These are phyloP conservation scores for Amanita rubescens DNA, from an alignment of 768 basidiomycete species.

Conservation along the genomic window DNA sequence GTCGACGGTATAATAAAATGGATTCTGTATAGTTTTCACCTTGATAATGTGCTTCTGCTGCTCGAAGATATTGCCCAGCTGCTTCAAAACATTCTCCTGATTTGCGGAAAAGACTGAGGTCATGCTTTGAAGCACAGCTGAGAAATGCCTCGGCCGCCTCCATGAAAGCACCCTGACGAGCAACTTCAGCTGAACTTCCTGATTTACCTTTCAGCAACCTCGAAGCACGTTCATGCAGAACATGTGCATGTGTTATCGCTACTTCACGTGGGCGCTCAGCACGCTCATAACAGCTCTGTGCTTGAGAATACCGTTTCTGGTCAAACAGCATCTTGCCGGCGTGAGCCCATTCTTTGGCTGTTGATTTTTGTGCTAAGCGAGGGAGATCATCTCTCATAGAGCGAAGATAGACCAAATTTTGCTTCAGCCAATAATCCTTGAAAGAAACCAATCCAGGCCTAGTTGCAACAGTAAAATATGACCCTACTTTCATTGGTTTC, in stretches of 20 bases:
- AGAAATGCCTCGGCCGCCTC: conserved; percentile 45
- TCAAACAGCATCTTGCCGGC: conserved; percentile 29
- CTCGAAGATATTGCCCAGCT: conserved; percentile 30
- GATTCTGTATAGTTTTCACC: conserved; percentile 37
- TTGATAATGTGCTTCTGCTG: conserved; percentile 35
- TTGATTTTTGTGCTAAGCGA: conserved; percentile 47
- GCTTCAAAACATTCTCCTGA: conserved; percentile 42
- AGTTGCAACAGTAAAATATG: not conserved
- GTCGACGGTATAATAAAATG: conserved; percentile 41
- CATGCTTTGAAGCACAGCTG: conserved; percentile 22
- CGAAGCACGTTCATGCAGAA: conserved; percentile 44
- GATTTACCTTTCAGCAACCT: conserved; percentile 16
- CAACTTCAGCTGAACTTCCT: conserved; percentile 13
- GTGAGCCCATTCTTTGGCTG: conserved; percentile 30
- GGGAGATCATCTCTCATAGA: conserved; percentile 43
- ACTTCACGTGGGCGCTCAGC: conserved; percentile 36
- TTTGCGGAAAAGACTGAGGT: conserved; percentile 31
- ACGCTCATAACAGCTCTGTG: conserved; percentile 18
- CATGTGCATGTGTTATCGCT: conserved; percentile 43
- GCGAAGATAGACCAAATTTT: conserved; percentile 39
- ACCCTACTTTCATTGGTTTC: conserved; percentile 49
- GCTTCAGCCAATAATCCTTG: conserved; percentile 46
- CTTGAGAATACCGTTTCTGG: conserved; percentile 38
- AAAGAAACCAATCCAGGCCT: not conserved
- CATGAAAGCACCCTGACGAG: conserved; percentile 26